Conservation (phyloP, 2,329 filamentous ascomycete genomes). For the Macrophomina tecta region DNA sequence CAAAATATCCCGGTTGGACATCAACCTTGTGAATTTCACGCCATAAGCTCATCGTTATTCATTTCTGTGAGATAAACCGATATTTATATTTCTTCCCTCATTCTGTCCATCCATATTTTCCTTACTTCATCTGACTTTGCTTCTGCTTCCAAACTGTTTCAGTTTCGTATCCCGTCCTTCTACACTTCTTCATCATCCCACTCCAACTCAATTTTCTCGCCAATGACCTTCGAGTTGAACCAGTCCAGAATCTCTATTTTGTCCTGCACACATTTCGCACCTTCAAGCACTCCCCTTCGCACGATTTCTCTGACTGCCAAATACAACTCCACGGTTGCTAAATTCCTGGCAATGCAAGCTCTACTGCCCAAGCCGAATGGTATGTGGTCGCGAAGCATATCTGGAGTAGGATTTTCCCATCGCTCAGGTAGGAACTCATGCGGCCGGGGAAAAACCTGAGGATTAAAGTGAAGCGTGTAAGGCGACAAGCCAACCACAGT, state of each 20-base stretch:
- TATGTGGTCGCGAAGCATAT: slow-evolving; percentile 43
- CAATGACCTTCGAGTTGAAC: slow-evolving; percentile 62
- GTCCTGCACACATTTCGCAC: slow-evolving; percentile 47
- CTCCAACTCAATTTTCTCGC: slow-evolving; percentile 54
- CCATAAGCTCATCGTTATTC: neutral
- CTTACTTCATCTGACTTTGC: neutral
- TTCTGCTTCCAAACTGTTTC: neutral
- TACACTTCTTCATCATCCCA: neutral
- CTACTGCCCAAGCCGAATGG: slow-evolving; percentile 41
- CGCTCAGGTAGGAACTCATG: slow-evolving; percentile 37
- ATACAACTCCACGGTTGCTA: slow-evolving; percentile 39
- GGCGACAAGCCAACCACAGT: slow-evolving; percentile 38
- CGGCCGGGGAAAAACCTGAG: slow-evolving; percentile 34
- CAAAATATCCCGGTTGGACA: slow-evolving; percentile 1
- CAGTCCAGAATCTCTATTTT: slow-evolving; percentile 61
- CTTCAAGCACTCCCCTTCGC: slow-evolving; percentile 51
- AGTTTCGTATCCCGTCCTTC: neutral
- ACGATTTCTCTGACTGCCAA: slow-evolving; percentile 49
- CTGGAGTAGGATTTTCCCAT: slow-evolving; percentile 37
- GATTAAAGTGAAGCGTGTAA: slow-evolving; percentile 36
- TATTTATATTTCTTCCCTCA: neutral
- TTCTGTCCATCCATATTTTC: too few species aligned
- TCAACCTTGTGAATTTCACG: neutral
- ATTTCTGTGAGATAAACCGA: neutral
- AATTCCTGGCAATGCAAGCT: slow-evolving; percentile 41